phyloP scores from a whole-genome alignment of 192 early-diverging fungal species.

The Coemansia umbellata region DNA sequence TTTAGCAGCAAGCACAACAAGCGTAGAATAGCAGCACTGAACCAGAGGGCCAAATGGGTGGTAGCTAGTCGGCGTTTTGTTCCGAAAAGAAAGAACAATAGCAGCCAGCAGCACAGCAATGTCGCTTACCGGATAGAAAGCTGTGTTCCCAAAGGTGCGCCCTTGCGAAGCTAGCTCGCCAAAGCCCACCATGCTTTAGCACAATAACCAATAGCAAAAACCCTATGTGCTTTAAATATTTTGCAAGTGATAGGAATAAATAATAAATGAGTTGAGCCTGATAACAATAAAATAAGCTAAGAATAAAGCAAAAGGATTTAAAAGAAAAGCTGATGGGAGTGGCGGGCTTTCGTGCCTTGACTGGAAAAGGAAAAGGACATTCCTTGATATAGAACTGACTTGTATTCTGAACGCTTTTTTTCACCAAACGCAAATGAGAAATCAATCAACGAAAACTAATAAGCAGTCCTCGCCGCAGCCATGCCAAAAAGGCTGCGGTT shows the following conservation, averaged over 20 bases:
- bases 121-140: neutral
- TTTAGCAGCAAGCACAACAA: neutral
- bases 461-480: too few species aligned
- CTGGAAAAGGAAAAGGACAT: neutral
- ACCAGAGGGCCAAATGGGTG: constrained; percentile 1
- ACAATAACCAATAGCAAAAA: neutral
- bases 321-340: neutral
- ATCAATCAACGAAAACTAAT: too few species aligned
- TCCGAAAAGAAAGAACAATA: neutral
- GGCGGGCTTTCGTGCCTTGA: neutral
- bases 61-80: neutral
- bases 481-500: too few species aligned
- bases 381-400: neutral
- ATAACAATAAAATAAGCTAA: neutral
- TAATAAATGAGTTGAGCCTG: neutral
- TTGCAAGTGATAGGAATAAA: neutral
- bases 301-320: neutral
- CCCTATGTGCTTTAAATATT: neutral
- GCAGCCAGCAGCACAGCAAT: neutral
- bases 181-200: neutral
- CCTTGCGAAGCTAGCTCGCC: neutral
- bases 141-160: neutral
- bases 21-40: neutral
- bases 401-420: neutral
- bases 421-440: too few species aligned